Evolutionary conservation across 768 basidiomycete species (phyloP).

Genomic region (Ephemerocybe angulata): DNA sequence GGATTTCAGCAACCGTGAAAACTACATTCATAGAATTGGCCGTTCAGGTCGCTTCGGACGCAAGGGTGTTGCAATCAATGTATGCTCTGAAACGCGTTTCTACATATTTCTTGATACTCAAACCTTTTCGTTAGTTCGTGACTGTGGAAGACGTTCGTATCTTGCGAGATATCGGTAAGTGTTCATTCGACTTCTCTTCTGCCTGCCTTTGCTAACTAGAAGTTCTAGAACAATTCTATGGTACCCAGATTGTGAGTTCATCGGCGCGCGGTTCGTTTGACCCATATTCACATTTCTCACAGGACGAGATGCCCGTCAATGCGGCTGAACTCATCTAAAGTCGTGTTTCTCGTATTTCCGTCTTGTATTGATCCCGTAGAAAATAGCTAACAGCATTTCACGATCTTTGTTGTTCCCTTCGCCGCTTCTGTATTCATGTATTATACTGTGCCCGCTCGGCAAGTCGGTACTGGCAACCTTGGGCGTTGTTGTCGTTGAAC

Average conservation of each 20-base stretch:
- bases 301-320: constrained; percentile 99
- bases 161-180: constrained; percentile 90
- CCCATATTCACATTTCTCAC: constrained; percentile 20
- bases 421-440: too few relatives aligned
- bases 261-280: constrained; percentile 10
- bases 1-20: constrained; percentile 80
- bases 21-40: constrained; percentile 99
- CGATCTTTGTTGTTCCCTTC: not conserved
- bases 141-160: constrained; percentile 96
- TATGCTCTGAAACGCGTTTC: constrained; percentile 38
- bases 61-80: constrained; percentile 99
- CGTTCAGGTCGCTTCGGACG: constrained; percentile 98
- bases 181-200: constrained; percentile 1
- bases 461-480: not conserved
- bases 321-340: constrained; percentile 91
- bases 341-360: constrained; percentile 2
- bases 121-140: constrained; percentile 58
- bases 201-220: constrained; percentile 2
- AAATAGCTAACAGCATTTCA: not conserved
- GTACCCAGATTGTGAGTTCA: constrained; percentile 81
- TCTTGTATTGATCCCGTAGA: not conserved
- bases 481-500: not conserved
- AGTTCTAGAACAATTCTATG: constrained; percentile 86
- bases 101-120: constrained; percentile 5
- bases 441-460: not conserved